A percentile compares a stretch with the other conserved stretches of the same genome.
phyloP scores from a whole-genome alignment of 148 eudicot species.

The Simmondsia chinensis region DNA sequence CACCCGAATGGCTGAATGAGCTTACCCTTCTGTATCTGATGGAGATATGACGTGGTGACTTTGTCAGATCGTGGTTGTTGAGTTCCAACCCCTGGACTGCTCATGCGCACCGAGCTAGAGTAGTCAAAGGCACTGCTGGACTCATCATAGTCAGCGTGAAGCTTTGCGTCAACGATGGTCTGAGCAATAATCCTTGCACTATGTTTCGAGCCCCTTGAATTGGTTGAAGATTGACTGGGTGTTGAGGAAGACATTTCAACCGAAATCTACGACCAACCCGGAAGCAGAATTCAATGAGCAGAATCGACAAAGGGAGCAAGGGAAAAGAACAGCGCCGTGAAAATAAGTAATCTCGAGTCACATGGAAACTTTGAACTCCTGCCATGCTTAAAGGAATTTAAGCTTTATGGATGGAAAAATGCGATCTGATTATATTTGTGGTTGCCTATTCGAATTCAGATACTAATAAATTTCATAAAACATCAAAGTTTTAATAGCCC shows the following conservation, averaged over 20 bases:
- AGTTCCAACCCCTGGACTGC: slow-evolving; percentile 12
- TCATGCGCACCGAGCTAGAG: slow-evolving; percentile 54
- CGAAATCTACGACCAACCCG: no score
- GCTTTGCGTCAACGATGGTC: slow-evolving; percentile 71
- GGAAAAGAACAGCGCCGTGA: no score
- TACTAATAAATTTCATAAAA: no score
- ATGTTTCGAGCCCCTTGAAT: slow-evolving; percentile 48
- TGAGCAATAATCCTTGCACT: slow-evolving; percentile 67
- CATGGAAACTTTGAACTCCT: no score
- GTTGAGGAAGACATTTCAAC: slow-evolving; percentile 69
- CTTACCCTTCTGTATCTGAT: slow-evolving; percentile 82
- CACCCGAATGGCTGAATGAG: slow-evolving; percentile 87
- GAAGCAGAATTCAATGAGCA: no score
- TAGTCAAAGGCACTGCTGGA: slow-evolving; percentile 68
- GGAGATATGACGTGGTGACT: slow-evolving; percentile 75
- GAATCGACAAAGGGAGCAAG: no score
- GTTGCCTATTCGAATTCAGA: no score
- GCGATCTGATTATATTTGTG: no score
- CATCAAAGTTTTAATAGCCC: no score
- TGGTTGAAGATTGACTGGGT: slow-evolving; percentile 54
- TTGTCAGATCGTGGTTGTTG: slow-evolving; percentile 45
- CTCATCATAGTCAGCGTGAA: slow-evolving; percentile 82
- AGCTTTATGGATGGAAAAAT: no score
- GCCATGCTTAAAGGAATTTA: no score
- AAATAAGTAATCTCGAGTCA: no score